Evolutionary conservation across 2,329 filamentous ascomycete genomes (phyloP), one percentile per base, ranked within the genome.

Genomic region (Camptophora hylomeconis): DNA sequence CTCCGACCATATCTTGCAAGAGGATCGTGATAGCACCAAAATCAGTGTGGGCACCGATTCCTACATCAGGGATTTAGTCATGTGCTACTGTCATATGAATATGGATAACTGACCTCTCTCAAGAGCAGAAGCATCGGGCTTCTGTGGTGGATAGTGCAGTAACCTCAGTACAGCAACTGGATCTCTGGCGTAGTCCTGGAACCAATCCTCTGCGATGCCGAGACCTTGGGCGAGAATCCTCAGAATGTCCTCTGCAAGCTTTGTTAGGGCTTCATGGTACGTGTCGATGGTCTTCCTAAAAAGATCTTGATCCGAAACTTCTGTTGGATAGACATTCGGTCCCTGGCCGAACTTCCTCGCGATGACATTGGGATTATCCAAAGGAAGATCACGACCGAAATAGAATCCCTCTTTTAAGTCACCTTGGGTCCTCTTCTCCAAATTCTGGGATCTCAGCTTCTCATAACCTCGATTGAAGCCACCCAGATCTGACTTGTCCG

Each of bases 21-120:
- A 51, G 44, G 4, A 51, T 38, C 2, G 47, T 51, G 7, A 51
- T 38, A 7, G 37, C 45, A 5, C 49, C 49, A 19, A 51, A 52
- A 28, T 51, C 46, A 2, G 46, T 48, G 21, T 52, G 49, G 1
- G 48, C 50, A 6, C 50, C 49, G 24, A 48, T 45, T 24, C 39
- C 36, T 10, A 31, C 18, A n/a, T 20, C 5, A 17, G 5, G 11
- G 19, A 15, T 20, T 35, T 13, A 30, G 27, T 24, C 3, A 28
- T 18, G 26, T 29, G 24, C 19, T 30, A 9, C 50, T 50, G 2
- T 45, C 46, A 25, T 51, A 24, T 3, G 28, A 28, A 16, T 36
- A 12, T 8, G 17, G 20, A 5, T 10, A 16, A 10, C 37, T 23
- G 22, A 42, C 41, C 46, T 22, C 45, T 35, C 24, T 50, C 40